phyloP scores from a whole-genome alignment of 176 grass and related monocot species.

The Carex kokanica region DNA sequence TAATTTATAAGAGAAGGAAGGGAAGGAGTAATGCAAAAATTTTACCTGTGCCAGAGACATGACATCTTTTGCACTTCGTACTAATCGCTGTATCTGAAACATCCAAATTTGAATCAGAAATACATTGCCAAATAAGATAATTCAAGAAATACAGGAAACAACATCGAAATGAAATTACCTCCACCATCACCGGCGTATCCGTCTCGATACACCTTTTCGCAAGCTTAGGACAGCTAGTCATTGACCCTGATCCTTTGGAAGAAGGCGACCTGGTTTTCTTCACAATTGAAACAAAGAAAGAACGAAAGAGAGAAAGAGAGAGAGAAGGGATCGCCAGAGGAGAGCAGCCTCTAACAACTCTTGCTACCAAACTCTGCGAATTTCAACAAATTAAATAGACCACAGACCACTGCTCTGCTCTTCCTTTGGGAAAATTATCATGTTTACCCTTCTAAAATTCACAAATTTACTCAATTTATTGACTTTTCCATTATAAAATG shows the following conservation, averaged over 20 bases:
- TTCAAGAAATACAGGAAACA: not conserved
- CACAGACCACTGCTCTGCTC: not conserved
- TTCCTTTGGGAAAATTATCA: too few species aligned
- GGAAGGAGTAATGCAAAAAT: too few species aligned
- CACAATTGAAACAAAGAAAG: not conserved
- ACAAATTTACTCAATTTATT: too few species aligned
- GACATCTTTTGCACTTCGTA: slow-evolving; percentile 47
- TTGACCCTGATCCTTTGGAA: not conserved
- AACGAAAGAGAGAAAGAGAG: not conserved
- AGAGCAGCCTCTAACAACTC: slow-evolving; percentile 14
- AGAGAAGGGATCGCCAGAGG: slow-evolving; percentile 18
- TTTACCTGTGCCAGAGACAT: slow-evolving; percentile 96
- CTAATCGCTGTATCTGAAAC: slow-evolving; percentile 75
- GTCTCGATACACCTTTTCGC: slow-evolving; percentile 70
- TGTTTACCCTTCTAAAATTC: too few species aligned
- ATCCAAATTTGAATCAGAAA: not conserved
- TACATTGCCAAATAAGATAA: slow-evolving; percentile 2
- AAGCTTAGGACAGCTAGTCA: slow-evolving; percentile 58
- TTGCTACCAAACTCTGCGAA: slow-evolving; percentile 8
- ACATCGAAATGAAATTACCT: slow-evolving; percentile 40
- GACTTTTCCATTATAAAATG: too few species aligned
- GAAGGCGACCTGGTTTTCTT: not conserved
- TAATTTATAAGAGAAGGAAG: too few species aligned
- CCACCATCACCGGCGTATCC: slow-evolving; percentile 87
- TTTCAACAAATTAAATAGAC: not conserved